Evolutionary conservation across 441 rosid genomes (phyloP).

Genomic region (Macaranga tanarius): DNA sequence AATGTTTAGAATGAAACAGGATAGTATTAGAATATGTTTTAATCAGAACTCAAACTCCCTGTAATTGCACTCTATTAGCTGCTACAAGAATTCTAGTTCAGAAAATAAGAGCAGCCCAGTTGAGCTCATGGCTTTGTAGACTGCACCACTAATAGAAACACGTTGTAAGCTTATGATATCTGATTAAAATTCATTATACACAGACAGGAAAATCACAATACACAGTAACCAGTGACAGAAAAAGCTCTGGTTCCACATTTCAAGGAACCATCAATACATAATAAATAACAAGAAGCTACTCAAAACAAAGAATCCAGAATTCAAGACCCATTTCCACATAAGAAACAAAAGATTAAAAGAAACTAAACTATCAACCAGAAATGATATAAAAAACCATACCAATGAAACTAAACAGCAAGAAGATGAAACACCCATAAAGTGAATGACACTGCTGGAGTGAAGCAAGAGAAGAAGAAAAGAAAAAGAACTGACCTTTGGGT

Average conservation of each 20-base stretch:
- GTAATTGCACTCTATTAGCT: too few species aligned
- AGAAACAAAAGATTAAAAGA: slow-evolving; percentile 8
- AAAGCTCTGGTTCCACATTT: background rate
- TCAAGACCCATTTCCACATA: slow-evolving; percentile 11
- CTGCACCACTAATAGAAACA: background rate
- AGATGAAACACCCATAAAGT: background rate
- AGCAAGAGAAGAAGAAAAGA: background rate
- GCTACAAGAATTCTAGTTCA: background rate
- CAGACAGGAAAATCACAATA: background rate
- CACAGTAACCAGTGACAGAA: background rate
- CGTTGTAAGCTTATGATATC: background rate
- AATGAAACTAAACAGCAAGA: background rate
- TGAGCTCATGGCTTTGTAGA: background rate
- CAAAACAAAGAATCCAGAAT: slow-evolving; percentile 8
- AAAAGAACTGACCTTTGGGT: slow-evolving; percentile 31
- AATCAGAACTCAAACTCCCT: background rate
- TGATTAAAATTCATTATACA: background rate
- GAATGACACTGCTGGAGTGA: background rate
- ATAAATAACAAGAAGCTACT: background rate
- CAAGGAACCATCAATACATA: slow-evolving; percentile 1
- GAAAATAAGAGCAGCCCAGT: background rate
- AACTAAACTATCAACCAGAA: slow-evolving; percentile 14
- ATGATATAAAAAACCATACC: background rate
- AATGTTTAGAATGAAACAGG: too few species aligned
- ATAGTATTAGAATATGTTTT: too few species aligned